These are phyloP conservation scores for Wallemia hederae DNA, from an alignment of 1,284 basidiomycete genomes.

Conservation along the genomic window DNA sequence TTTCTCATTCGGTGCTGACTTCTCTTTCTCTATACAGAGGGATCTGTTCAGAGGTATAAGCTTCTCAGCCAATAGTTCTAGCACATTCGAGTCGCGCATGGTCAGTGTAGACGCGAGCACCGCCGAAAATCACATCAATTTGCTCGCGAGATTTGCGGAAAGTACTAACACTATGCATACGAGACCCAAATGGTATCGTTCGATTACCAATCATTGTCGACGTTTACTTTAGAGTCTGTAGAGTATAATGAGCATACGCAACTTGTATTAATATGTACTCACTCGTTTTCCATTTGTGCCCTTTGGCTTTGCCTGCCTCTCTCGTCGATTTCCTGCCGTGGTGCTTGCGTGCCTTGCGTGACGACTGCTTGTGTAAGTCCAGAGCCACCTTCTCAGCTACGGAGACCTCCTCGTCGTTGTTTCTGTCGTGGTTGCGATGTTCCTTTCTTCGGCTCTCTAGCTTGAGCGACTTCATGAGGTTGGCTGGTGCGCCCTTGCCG, in stretches of 20 bases:
- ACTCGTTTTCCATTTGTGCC: slow-evolving; percentile 59
- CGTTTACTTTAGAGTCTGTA: neutral
- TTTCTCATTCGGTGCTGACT: neutral
- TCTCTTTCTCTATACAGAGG: neutral
- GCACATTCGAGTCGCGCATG: neutral
- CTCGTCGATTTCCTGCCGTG: slow-evolving; percentile 36
- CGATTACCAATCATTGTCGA: neutral
- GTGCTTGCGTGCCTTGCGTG: slow-evolving; percentile 37
- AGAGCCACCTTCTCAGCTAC: slow-evolving; percentile 28
- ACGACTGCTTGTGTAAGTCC: slow-evolving; percentile 31
- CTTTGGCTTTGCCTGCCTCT: slow-evolving; percentile 38
- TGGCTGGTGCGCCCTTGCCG: slow-evolving; percentile 6
- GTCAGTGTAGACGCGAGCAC: neutral
- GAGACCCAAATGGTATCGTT: neutral
- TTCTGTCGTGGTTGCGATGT: slow-evolving; percentile 2
- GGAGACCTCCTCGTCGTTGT: slow-evolving; percentile 8
- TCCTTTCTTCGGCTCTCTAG: neutral
- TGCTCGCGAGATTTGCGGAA: neutral
- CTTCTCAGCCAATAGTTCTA: neutral
- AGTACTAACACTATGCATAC: neutral
- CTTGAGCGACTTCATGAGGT: slow-evolving; percentile 13
- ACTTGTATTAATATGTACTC: neutral
- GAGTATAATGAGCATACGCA: too few species aligned
- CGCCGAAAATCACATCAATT: neutral
- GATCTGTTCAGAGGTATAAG: neutral